Evolutionary conservation across 1,284 basidiomycete species (phyloP).

Genomic region (Macrocystidia cucumis): DNA sequence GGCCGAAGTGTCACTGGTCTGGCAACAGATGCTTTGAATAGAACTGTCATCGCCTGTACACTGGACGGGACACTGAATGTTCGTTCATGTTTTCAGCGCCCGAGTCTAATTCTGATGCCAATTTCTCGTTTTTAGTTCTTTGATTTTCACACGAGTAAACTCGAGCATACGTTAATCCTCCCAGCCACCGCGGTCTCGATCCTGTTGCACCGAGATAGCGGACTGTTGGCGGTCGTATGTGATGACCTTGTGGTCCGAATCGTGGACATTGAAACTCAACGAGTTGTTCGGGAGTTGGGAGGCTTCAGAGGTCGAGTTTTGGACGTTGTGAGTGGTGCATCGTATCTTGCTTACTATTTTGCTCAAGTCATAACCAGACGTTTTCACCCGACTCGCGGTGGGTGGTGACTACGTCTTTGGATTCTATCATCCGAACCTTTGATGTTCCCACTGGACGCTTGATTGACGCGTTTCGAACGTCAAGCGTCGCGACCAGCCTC

Average conservation of each 20-base stretch:
- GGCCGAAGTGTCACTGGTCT: slow-evolving; percentile 75
- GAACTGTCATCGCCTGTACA: slow-evolving; percentile 75
- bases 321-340: slow-evolving; percentile 70
- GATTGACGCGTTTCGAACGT: slow-evolving; percentile 88
- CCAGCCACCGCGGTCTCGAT: slow-evolving; percentile 69
- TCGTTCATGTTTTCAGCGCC: slow-evolving; percentile 21
- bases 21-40: slow-evolving; percentile 83
- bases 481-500: slow-evolving; percentile 87
- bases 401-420: slow-evolving; percentile 84
- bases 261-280: slow-evolving; percentile 86
- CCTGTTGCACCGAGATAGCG: slow-evolving; percentile 78
- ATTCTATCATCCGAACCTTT: slow-evolving; percentile 91
- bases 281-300: slow-evolving; percentile 81
- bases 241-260: slow-evolving; percentile 84
- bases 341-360: slow-evolving; percentile 2
- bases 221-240: slow-evolving; percentile 78
- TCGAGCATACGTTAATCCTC: slow-evolving; percentile 63
- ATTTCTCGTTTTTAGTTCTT: slow-evolving; percentile 64
- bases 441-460: slow-evolving; percentile 91
- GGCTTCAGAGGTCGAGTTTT: slow-evolving; percentile 79
- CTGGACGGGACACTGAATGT: slow-evolving; percentile 87
- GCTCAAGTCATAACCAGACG: slow-evolving; percentile 37
- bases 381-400: slow-evolving; percentile 95
- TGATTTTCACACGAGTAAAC: slow-evolving; percentile 83
- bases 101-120: slow-evolving; percentile 3